Conservation (phyloP, 2,329 filamentous ascomycete genomes). For the Cercospora citrullina region DNA sequence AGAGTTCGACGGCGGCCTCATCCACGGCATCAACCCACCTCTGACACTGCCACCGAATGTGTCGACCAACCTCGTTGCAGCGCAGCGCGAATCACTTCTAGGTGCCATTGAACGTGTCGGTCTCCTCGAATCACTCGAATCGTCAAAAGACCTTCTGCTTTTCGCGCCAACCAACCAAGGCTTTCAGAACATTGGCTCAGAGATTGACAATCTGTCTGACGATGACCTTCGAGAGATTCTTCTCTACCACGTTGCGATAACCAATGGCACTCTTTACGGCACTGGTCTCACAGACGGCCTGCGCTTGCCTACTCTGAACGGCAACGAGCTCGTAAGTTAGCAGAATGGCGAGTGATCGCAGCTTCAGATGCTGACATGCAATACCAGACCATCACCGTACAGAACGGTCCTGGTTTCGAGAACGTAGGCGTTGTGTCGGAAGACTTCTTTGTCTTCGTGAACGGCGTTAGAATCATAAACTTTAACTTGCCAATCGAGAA, state of each 20-base stretch:
- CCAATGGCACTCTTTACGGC: not conserved
- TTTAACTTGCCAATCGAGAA: conserved; percentile 2
- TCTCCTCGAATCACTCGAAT: conserved; percentile 14
- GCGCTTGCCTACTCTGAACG: not conserved
- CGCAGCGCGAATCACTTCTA: not conserved
- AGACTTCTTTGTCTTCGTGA: conserved; percentile 2
- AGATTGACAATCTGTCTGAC: not conserved
- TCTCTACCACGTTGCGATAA: not conserved
- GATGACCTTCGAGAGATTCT: conserved; percentile 1
- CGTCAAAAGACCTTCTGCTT: conserved; percentile 21
- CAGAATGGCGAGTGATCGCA: not conserved
- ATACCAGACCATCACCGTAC: not conserved
- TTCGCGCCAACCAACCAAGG: conserved; percentile 24
- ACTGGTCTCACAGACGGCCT: not conserved
- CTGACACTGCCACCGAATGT: conserved; percentile 10
- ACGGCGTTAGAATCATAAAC: not conserved
- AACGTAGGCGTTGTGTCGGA: not conserved
- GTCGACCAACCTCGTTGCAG: not conserved
- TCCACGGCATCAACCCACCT: conserved; percentile 26
- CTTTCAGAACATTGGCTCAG: conserved; percentile 9
- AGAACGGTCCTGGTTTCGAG: not conserved
- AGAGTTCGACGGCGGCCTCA: conserved; percentile 19
- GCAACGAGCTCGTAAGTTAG: not conserved
- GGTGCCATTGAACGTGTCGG: not conserved
- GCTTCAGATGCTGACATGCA: too few relatives aligned